A percentile compares a stretch with the other conserved stretches of the same genome.
These are phyloP conservation scores for Phytopythium montanum DNA, from an alignment of 352 stramenopile genomes.

Conservation along the genomic window DNA sequence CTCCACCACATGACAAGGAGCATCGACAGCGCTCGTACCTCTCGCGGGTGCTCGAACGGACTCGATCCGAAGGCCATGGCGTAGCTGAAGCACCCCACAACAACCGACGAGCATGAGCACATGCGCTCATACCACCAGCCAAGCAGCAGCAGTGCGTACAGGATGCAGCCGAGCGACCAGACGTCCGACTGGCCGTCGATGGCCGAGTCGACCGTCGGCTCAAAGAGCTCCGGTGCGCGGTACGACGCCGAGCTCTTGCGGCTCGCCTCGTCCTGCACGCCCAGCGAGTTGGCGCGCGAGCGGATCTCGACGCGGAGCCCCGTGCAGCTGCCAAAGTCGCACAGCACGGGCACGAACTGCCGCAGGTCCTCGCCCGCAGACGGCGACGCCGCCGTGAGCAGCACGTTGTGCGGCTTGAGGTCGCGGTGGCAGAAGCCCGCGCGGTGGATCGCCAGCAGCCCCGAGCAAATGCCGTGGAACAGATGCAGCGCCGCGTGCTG, in stretches of 20 bases:
- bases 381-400: constrained; percentile 61
- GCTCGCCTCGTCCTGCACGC: constrained; percentile 77
- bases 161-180: constrained; percentile 80
- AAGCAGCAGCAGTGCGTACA: constrained; percentile 34
- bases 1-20: neutral
- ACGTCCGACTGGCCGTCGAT: constrained; percentile 82
- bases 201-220: constrained; percentile 54
- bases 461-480: constrained; percentile 82
- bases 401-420: constrained; percentile 83
- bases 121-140: constrained; percentile 1
- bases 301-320: constrained; percentile 65
- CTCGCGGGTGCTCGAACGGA: constrained; percentile 73
- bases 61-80: constrained; percentile 83
- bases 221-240: constrained; percentile 81
- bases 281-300: constrained; percentile 64
- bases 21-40: constrained; percentile 23
- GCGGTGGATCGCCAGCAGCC: constrained; percentile 68
- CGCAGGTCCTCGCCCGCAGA: constrained; percentile 60
- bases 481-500: constrained; percentile 78
- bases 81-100: constrained; percentile 30
- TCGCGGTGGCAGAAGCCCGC: constrained; percentile 83
- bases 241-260: constrained; percentile 83
- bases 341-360: constrained; percentile 78
- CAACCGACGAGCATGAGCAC: neutral
- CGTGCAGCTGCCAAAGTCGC: constrained; percentile 81